Evolutionary conservation across 495 filamentous ascomycete genomes (phyloP).

Genomic region (Penicillium tannophilum): DNA sequence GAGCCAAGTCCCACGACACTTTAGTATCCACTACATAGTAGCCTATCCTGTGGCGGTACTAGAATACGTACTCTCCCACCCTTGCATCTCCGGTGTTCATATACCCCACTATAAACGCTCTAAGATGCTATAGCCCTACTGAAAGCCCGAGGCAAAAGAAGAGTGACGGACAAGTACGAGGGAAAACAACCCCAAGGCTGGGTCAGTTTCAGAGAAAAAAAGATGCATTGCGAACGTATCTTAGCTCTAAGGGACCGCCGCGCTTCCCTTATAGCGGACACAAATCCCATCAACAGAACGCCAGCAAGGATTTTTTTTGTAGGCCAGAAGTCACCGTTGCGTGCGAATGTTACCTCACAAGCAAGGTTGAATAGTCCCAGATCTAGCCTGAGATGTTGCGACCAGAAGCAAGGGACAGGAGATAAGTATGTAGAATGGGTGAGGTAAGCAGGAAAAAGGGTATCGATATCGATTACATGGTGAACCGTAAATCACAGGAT

Average conservation of each 20-base stretch:
- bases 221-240: conserved; percentile 21
- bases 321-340: conserved; percentile 11
- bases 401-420: conserved; percentile 29
- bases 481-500: conserved; percentile 5
- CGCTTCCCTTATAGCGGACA: conserved; percentile 16
- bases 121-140: no score
- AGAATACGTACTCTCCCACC: not conserved
- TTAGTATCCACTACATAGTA: not conserved
- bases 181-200: not conserved
- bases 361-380: conserved; percentile 7
- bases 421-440: conserved; percentile 3
- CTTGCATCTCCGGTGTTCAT: not conserved
- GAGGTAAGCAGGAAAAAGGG: conserved; percentile 12
- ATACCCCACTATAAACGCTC: not conserved
- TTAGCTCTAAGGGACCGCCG: conserved; percentile 23
- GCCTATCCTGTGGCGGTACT: not conserved
- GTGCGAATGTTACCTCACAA: conserved; percentile 19
- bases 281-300: conserved; percentile 24
- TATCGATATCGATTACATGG: conserved; percentile 31
- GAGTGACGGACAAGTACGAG: not conserved
- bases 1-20: not conserved
- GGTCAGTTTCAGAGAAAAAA: not conserved
- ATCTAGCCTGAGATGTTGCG: conserved; percentile 14
- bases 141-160: not conserved
- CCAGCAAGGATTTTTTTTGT: conserved; percentile 24